These are phyloP conservation scores for Cucurbita ficifolia DNA, from an alignment of 306 rosid genomes.

Conservation along the genomic window DNA sequence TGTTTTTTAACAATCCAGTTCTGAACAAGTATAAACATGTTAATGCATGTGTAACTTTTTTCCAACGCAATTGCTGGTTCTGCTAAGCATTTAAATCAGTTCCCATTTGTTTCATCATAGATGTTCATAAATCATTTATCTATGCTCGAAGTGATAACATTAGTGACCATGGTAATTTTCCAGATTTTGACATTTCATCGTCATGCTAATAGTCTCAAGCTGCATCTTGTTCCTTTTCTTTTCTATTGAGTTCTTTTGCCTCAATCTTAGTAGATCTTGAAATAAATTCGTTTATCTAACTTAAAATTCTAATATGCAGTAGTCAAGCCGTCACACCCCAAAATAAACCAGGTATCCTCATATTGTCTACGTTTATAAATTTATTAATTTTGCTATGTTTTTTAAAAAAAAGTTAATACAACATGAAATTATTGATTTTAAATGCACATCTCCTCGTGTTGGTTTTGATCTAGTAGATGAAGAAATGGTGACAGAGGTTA, in stretches of 20 bases:
- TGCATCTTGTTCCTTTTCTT: not conserved
- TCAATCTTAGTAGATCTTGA: not conserved
- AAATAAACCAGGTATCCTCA: slow-evolving; percentile 36
- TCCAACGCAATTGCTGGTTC: not conserved
- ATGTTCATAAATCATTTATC: not conserved
- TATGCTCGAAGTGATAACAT: not conserved
- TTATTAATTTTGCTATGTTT: not conserved
- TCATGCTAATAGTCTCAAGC: not conserved
- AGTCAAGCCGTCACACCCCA: slow-evolving; percentile 22
- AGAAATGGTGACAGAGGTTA: slow-evolving; percentile 8
- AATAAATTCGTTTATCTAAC: not conserved
- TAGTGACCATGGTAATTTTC: not conserved
- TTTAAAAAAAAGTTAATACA: not conserved
- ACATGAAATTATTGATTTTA: not conserved
- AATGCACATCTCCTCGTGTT: not conserved
- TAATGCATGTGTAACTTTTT: not conserved
- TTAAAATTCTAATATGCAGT: slow-evolving; percentile 21
- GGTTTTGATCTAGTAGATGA: slow-evolving; percentile 1
- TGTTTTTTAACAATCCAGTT: not conserved
- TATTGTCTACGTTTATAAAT: not conserved
- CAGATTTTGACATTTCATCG: not conserved
- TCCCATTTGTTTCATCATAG: not conserved
- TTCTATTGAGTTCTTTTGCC: not conserved
- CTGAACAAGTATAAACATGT: not conserved
- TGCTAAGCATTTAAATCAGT: not conserved